Evolutionary conservation across 495 filamentous ascomycete species (phyloP), one percentile per base, ranked within the genome.

Genomic region (Pseudevernia furfuracea): DNA sequence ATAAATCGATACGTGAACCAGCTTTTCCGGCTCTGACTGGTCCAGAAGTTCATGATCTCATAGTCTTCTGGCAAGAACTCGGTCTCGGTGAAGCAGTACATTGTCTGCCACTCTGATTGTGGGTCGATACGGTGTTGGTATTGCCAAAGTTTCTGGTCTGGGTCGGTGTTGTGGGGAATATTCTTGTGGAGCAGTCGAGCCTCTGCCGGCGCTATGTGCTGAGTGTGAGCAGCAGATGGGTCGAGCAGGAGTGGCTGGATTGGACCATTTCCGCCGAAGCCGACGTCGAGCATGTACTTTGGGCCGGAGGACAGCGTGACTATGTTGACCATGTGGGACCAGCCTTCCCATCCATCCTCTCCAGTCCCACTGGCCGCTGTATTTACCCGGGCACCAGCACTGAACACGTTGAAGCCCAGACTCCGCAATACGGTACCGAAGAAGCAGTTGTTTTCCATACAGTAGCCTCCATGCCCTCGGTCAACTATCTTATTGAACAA

Each of bases 401-500:
- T 79, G 66, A 83, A 83, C 1, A 86, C 74, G 0, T 72, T 67
- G 63, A 80, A 92, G 0, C 87, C 89, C 5, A 91, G 70, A 21
- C 77, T 82, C 28, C 82, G 74, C 21, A 95, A 74, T 21, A 91
- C 74, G 25, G 79, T 79, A 46, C 81, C 80, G 53, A 92, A 89
- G 58, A 91, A 82, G 39, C 78, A 76, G 71, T 86, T 92, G 59
- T 82, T 79, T 69, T 92, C 89, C 80, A 92, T 87, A 74, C 88
- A 92, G 68, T 91, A 91, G 0, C 89, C 89, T 5, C 90, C 90
- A n/a, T 84, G 73, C 28, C 83, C 79, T 39, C 76, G 75, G 1
- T 67, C 74, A 30, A 91, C 80, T 34, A 92, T 80, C 72, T 91
- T 91, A 4, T 75, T 58, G 69, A 82, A 92, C 10, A 92, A 72